phyloP scores from a whole-genome alignment of 2,329 filamentous ascomycete species.

The Fusarium odoratissimum region DNA sequence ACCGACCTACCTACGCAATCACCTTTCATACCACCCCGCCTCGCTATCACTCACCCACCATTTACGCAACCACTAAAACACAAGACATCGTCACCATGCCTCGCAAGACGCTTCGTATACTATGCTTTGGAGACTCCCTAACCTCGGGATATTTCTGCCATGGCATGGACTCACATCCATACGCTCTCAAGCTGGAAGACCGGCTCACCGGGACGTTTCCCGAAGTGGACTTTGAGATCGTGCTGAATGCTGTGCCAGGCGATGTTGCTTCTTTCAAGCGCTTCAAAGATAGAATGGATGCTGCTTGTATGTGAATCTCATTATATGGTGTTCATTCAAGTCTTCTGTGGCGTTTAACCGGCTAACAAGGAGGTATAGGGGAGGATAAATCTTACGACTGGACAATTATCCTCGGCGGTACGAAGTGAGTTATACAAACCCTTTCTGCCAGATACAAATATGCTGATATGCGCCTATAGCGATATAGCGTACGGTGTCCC shows the following conservation, averaged over 20 bases:
- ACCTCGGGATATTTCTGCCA: constrained; percentile 65
- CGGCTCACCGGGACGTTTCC: constrained; percentile 61
- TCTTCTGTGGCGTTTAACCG: neutral
- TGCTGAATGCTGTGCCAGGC: constrained; percentile 63
- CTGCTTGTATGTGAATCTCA: constrained; percentile 49
- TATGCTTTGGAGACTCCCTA: constrained; percentile 75
- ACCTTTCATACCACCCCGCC: constrained; percentile 5
- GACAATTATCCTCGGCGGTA: constrained; percentile 72
- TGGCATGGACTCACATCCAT: constrained; percentile 63
- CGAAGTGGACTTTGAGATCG: constrained; percentile 55
- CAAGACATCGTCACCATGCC: constrained; percentile 37
- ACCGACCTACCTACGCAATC: constrained; percentile 9
- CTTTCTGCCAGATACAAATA: neutral
- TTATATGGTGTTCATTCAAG: neutral
- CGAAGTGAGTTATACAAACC: constrained; percentile 60
- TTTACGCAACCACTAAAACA: neutral
- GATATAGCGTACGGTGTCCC: constrained; percentile 61
- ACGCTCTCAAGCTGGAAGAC: constrained; percentile 60
- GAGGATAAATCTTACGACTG: constrained; percentile 62
- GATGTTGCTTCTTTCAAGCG: constrained; percentile 57
- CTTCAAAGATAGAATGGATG: constrained; percentile 49
- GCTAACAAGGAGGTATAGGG: constrained; percentile 30
- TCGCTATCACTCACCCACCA: constrained; percentile 1
- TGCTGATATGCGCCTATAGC: constrained; percentile 44
- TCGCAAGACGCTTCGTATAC: constrained; percentile 60